phyloP scores from a whole-genome alignment of 2,329 filamentous ascomycete species.

The Ophiostoma perfectum region DNA sequence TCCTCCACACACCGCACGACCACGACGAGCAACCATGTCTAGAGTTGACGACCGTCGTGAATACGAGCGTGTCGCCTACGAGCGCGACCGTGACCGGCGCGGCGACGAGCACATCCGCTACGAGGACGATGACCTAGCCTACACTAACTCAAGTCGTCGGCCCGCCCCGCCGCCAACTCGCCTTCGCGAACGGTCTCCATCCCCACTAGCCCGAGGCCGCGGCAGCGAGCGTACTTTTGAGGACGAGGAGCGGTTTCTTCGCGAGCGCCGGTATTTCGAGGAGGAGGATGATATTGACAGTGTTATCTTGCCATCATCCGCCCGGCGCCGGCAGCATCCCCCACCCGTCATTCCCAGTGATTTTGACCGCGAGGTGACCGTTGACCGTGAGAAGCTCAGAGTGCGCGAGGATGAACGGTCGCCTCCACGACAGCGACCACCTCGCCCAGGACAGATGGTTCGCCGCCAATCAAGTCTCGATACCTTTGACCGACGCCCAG shows the following conservation, averaged over 20 bases:
- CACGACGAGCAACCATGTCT: constrained; percentile 22
- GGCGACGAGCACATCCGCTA: constrained; percentile 45
- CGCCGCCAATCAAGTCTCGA: constrained; percentile 85
- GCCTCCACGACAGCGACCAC: constrained; percentile 42
- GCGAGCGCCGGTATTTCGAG: constrained; percentile 45
- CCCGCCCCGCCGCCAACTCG: constrained; percentile 32
- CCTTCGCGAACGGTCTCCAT: constrained; percentile 35
- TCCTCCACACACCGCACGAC: not conserved
- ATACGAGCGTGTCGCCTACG: constrained; percentile 46
- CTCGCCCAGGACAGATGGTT: constrained; percentile 59
- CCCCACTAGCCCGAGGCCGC: constrained; percentile 32
- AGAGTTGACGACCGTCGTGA: constrained; percentile 33
- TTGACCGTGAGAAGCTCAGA: constrained; percentile 27
- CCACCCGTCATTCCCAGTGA: constrained; percentile 30
- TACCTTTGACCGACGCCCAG: constrained; percentile 74
- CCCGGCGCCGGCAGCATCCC: constrained; percentile 33
- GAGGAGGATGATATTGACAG: constrained; percentile 44
- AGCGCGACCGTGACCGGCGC: constrained; percentile 46
- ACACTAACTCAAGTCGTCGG: constrained; percentile 16
- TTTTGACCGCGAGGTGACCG: constrained; percentile 42
- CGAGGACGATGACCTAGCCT: constrained; percentile 45
- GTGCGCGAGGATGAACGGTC: not conserved
- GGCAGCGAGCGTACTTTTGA: constrained; percentile 42
- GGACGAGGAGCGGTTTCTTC: constrained; percentile 39
- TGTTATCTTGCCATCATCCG: constrained; percentile 7